Evolutionary conservation across 495 filamentous ascomycete species (phyloP), one percentile per base, ranked within the genome.

Genomic region (Aspergillus sclerotiicarbonarius): DNA sequence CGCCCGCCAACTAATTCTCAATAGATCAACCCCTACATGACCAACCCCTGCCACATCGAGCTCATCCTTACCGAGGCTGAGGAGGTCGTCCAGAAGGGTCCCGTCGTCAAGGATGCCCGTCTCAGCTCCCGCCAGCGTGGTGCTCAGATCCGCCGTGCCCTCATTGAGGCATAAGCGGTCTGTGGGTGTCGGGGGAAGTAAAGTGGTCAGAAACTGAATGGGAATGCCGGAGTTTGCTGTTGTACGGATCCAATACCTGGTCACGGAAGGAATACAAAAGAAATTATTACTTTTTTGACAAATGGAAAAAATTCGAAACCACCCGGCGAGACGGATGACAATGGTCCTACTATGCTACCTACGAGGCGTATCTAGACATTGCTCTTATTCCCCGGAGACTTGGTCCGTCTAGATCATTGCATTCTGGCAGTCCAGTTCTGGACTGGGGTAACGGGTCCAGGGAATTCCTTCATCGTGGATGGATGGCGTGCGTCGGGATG

Each of bases 21-120:
- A 15, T 71, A 96, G 92, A 98, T 98, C 82, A 97, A 96, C 84
- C 92, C 92, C 55, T 97, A 97, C 85, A 97, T 98, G 95, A 96
- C 91, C 56, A 95, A 96, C 84, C 94, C 94, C 61, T 99, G 92
- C 87, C 94, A 99, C 84, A 94, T 99, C 79, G 94, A 99, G 82
- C 80, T 98, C 58, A 98, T 99, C 87, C 86, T 99, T 64, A 96
- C 95, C 69, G 95, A 99, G 83, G 90, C 83, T 69, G 94, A 99
- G 83, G 71, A 76, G 63, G 82, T 88, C 61, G 87, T 96, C 61
- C 84, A 91, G 79, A 97, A 97, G 84, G 84, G 82, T 39, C 61
- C 76, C 41, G 81, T 85, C 65, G 82, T 80, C 53, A 78, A 82
- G 64, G 82, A 88, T 63, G 66, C 71, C 58, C 86, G 84, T 68